Evolutionary conservation across 805 yeast genomes (phyloP), one percentile per base, ranked within the genome.

Genomic region (Teunomyces gatunensis): DNA sequence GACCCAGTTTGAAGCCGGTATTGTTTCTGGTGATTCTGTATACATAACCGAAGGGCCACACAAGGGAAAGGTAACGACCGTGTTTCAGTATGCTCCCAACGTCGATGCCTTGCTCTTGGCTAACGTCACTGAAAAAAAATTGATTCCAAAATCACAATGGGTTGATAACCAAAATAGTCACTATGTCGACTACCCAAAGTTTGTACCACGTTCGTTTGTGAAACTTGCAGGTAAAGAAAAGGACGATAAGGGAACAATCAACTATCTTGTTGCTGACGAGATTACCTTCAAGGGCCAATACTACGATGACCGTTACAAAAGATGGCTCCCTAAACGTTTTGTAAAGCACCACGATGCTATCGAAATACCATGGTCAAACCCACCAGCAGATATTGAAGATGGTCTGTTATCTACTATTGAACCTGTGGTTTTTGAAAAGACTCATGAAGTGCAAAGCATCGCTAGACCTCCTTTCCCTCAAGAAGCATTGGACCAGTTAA

Each of bases 321-420:
- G 75, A 58, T 79, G 85, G 76, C 68, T 89, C 72, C 96, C 96
- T 27, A 80, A 80, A 49, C 81, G 98, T 66, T 80, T 81, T 55
- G 89, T 91, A 21, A 79, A 78, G 53, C 83, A 87, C 55, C 84
- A 85, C 56, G 80, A 78, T 36, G 78, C 81, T 45, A 71, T 89
- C 45, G 79, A 83, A 20, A 83, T 91, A 44, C 97, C 97, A 46
- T 92, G 96, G 96, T 97, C 97, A 33, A 78, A 80, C 56, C 91
- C 94, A 1, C 67, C 71, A 13, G 50, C 52, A 29, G 81, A 75
- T 27, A 55, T 58, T 0, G 79, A 79, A 52, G 89, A 84, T 54
- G 84, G 83, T 44, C 68, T 61, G 27, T 71, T 80, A 53, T 79
- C 84, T 3, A 87, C 96, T 1, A 62, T 67, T 5, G 76, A 78